Conservation (phyloP, 2,329 filamentous ascomycete species). For the Aspergillus fructus region DNA sequence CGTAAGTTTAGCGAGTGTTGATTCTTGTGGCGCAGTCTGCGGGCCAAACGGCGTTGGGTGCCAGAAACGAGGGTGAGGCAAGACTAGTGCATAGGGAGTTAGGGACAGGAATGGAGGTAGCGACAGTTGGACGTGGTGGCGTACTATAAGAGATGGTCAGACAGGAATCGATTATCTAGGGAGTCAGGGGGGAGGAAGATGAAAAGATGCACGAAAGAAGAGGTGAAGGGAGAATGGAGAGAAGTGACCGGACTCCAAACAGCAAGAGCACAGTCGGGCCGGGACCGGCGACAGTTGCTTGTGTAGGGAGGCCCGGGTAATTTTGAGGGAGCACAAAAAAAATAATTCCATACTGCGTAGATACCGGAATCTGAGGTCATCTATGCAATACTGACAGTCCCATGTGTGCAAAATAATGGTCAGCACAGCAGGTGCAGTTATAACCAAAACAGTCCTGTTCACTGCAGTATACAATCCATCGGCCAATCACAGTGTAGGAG, state of each 20-base stretch:
- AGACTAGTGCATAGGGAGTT: background rate
- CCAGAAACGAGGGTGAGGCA: background rate
- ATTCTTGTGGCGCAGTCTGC: background rate
- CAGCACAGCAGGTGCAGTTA: no score
- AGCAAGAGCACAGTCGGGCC: constrained; percentile 19
- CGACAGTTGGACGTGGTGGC: background rate
- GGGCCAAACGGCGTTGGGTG: background rate
- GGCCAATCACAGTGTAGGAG: constrained; percentile 2
- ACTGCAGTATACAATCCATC: background rate
- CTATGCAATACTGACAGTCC: background rate
- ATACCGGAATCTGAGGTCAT: no score
- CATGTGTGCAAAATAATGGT: background rate
- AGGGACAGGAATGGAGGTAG: background rate
- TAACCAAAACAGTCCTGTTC: background rate
- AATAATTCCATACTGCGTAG: background rate
- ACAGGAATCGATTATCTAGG: no score
- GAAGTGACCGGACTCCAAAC: background rate
- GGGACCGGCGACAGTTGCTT: constrained; percentile 18
- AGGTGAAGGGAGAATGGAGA: background rate
- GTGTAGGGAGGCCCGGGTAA: background rate
- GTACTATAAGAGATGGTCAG: background rate
- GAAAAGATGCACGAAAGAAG: background rate
- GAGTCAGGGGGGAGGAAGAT: background rate
- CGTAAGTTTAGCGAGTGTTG: background rate
- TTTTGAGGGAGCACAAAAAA: background rate